Percentiles rank a stretch among this genome's conserved stretches.
These are phyloP conservation scores for Steccherinum ochraceum DNA, from an alignment of 768 basidiomycete genomes.

Conservation along the genomic window DNA sequence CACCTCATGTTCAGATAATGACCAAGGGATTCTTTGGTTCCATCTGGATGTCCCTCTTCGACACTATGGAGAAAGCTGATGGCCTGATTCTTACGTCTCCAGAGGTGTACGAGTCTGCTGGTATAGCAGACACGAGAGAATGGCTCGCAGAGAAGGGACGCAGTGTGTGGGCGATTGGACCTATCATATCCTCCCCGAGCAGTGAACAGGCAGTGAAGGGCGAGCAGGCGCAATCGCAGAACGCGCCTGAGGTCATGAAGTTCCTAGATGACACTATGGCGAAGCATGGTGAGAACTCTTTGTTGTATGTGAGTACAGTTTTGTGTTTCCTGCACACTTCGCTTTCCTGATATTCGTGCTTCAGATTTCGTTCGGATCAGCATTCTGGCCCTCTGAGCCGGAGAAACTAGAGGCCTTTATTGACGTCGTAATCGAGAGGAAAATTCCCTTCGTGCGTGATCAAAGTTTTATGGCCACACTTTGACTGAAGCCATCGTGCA, in stretches of 20 bases:
- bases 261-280: conserved; percentile 12
- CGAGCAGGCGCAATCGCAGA: conserved; percentile 11
- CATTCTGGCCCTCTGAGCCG: conserved; percentile 17
- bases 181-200: conserved; percentile 14
- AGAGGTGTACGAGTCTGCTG: conserved; percentile 13
- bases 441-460: conserved; percentile 18
- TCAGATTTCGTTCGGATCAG: conserved; percentile 19
- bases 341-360: background rate
- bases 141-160: conserved; percentile 13
- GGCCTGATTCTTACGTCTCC: conserved; percentile 12
- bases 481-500: too few species aligned
- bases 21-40: background rate
- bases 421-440: conserved; percentile 16
- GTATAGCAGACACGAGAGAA: background rate
- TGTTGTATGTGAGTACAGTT: conserved; percentile 15
- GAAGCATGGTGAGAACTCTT: conserved; percentile 12
- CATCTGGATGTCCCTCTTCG: too few species aligned
- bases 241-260: conserved; percentile 5
- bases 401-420: conserved; percentile 19
- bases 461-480: background rate
- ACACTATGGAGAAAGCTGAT: conserved; percentile 10
- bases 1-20: background rate
- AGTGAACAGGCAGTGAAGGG: background rate
- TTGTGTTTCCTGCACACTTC: background rate
- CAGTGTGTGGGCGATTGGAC: conserved; percentile 11